Evolutionary conservation across 2,329 filamentous ascomycete genomes (phyloP), one percentile per base, ranked within the genome.

Genomic region (Bipolaris cookei): DNA sequence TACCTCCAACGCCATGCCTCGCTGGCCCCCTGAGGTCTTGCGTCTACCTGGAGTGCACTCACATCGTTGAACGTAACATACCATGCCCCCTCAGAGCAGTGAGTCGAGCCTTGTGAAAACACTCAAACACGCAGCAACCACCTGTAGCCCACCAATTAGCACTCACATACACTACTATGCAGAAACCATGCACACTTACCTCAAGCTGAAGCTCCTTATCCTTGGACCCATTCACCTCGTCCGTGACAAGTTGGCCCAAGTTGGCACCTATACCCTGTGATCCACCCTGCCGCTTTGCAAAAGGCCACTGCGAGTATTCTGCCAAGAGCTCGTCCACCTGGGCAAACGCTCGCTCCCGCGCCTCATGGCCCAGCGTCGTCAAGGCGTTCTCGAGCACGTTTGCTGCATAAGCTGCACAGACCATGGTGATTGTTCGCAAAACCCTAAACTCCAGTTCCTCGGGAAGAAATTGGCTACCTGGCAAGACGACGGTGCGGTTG

Each of bases 371-470:
- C 62, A 99, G 86, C 13, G 91, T 96, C 54, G 91, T 91, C 70
- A 99, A 82, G n/a, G 94, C 95, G 74, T 99, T 99, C 81, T 99
- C 95, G 56, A 99, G 85, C 25, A 99, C 95, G 72, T 99, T 99
- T 61, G 95, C 95, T 43, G 95, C 95, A 78, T 99, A 98, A 43
- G 95, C 94, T 49, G 94, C 95, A 80, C 95, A 99, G 51, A 99
- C 92, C 93, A 99, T 97, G 69, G 90, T 84, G 65, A 99, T 87
- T 44, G 95, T 98, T 67, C 95, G 88, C 65, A 95, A 81, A 78
- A 96, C 96, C 75, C 95, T 87, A 81, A 96, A 97, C 72, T 98
- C 94, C 78, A 96, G 88, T 68, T 91, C 91, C 76, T 97, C 94
- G 58, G 95, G 95, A 30, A 98, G 85, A 81, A 96, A 98, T 73